phyloP scores from a whole-genome alignment of 2,329 filamentous ascomycete genomes.

The Grosmannia clavigera region DNA sequence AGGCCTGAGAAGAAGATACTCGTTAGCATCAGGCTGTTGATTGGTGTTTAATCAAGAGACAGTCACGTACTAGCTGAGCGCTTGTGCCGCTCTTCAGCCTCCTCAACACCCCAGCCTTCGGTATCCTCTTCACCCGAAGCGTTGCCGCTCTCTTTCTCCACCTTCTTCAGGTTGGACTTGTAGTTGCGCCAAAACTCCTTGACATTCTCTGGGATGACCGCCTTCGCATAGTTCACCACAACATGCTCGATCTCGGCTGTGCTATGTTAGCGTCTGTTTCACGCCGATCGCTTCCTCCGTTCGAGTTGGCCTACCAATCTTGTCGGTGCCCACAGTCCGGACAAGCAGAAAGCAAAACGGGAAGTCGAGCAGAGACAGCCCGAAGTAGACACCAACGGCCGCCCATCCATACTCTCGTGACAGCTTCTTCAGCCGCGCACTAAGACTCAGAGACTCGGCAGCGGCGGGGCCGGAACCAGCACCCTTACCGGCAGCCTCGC shows the following conservation, averaged over 20 bases:
- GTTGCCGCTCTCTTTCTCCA: conserved; percentile 30
- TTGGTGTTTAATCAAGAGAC: not conserved
- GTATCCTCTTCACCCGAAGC: conserved; percentile 35
- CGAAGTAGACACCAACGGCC: conserved; percentile 81
- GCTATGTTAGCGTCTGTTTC: not conserved
- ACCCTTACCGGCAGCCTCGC: not conserved
- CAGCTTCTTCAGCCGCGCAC: conserved; percentile 66
- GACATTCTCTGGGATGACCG: conserved; percentile 46
- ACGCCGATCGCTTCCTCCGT: not conserved
- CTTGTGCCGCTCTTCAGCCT: conserved; percentile 48
- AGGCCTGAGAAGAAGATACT: conserved; percentile 33
- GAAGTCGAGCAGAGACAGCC: conserved; percentile 75
- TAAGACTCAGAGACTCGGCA: conserved; percentile 38
- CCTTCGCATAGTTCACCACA: conserved; percentile 48
- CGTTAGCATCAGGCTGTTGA: not conserved
- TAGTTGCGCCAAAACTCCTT: conserved; percentile 40
- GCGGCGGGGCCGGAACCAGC: not conserved
- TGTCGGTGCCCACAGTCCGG: conserved; percentile 67
- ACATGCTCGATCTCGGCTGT: conserved; percentile 51
- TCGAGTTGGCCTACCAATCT: conserved; percentile 48
- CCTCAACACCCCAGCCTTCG: conserved; percentile 48
- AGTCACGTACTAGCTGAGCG: conserved; percentile 60
- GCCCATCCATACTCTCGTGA: conserved; percentile 91
- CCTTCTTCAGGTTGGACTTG: conserved; percentile 33
- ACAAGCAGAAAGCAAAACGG: conserved; percentile 92